Conservation (phyloP, 2,329 filamentous ascomycete species). For the Capronia coronata region DNA sequence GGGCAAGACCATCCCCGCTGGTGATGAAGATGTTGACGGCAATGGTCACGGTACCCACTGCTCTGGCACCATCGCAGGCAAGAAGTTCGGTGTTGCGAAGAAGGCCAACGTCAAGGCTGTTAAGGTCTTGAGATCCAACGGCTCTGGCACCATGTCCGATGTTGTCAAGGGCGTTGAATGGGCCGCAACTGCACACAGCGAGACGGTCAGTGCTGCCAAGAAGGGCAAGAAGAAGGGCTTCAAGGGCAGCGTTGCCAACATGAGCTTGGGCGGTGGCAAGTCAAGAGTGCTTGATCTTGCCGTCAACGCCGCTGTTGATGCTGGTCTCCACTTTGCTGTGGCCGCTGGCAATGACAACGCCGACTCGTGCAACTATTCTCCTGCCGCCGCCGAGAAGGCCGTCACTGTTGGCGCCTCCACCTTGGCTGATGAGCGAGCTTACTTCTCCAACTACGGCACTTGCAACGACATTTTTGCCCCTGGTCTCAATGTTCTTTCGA, state of each 20-base stretch:
- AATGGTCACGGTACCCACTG: slow-evolving; percentile 99
- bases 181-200: slow-evolving; percentile 71
- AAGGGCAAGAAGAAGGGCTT: slow-evolving; percentile 86
- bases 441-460: slow-evolving; percentile 97
- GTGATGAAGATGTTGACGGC: slow-evolving; percentile 78
- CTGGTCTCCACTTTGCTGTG: slow-evolving; percentile 94
- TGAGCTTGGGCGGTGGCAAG: slow-evolving; percentile 98
- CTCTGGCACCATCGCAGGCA: slow-evolving; percentile 94
- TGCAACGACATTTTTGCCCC: slow-evolving; percentile 99
- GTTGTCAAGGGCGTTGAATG: slow-evolving; percentile 98
- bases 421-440: slow-evolving; percentile 88
- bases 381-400: slow-evolving; percentile 82
- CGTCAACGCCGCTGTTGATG: slow-evolving; percentile 86
- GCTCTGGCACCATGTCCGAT: slow-evolving; percentile 96
- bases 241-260: slow-evolving; percentile 99
- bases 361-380: slow-evolving; percentile 98
- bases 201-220: slow-evolving; percentile 73
- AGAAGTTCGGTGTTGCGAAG: slow-evolving; percentile 99
- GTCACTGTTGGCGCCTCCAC: slow-evolving; percentile 95
- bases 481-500: slow-evolving; percentile 92
- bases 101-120: slow-evolving; percentile 95
- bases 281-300: slow-evolving; percentile 83
- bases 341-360: slow-evolving; percentile 98
- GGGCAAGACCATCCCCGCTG: slow-evolving; percentile 89
- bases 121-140: slow-evolving; percentile 96